Conservation (phyloP, 805 yeast genomes). For the Saccharomycopsis sp. region DNA sequence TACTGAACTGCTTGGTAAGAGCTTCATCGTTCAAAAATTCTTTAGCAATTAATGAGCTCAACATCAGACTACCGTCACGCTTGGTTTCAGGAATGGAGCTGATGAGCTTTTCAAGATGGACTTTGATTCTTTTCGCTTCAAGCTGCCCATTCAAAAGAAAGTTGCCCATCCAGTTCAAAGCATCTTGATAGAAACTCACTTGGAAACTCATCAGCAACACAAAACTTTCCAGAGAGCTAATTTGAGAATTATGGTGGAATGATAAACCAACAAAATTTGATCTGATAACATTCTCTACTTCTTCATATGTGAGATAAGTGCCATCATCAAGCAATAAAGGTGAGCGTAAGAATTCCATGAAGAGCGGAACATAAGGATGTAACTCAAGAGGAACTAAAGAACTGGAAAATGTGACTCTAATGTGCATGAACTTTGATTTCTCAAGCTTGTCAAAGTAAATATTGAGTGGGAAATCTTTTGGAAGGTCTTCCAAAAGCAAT, state of each 20-base stretch:
- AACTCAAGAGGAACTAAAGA: constrained; percentile 40
- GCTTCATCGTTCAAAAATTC: neutral
- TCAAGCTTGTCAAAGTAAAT: constrained; percentile 71
- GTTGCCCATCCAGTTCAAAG: constrained; percentile 69
- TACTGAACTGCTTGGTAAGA: too few relatives aligned
- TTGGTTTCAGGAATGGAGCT: constrained; percentile 54
- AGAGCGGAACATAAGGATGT: constrained; percentile 56
- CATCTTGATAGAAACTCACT: constrained; percentile 50
- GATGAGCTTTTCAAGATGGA: constrained; percentile 52
- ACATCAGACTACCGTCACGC: too few relatives aligned
- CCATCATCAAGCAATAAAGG: constrained; percentile 65
- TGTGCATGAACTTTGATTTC: constrained; percentile 74
- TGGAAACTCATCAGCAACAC: constrained; percentile 54
- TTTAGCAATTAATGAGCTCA: too few relatives aligned
- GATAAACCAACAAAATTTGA: constrained; percentile 60
- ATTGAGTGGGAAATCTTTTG: constrained; percentile 51
- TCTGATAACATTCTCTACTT: constrained; percentile 65
- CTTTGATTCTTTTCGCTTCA: constrained; percentile 62
- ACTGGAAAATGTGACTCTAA: too few relatives aligned
- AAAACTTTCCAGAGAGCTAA: constrained; percentile 63
- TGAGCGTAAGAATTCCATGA: constrained; percentile 59
- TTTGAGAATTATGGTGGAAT: constrained; percentile 45
- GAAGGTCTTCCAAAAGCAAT: constrained; percentile 23
- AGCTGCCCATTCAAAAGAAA: constrained; percentile 58
- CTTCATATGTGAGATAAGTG: constrained; percentile 51